Base-by-base conservation (phyloP, 805 yeast genomes). In the Lipomyces yamadae region DNA sequence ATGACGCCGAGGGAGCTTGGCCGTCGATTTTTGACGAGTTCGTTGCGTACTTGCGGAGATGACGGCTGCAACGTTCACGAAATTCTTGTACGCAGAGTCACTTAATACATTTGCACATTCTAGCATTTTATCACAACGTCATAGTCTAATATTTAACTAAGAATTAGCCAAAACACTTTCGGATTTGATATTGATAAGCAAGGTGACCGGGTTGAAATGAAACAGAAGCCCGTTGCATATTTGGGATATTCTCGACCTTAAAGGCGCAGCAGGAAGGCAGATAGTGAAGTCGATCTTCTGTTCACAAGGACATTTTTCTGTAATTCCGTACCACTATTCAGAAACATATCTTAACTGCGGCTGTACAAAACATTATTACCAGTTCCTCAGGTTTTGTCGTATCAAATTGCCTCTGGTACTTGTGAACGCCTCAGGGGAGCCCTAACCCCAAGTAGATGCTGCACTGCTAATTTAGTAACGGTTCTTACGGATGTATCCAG, bases 1-100 rank as follows among this genome's bases (percentile, higher is more conserved):
- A 92, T 76, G 93, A 89, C 72, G 95, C 89, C 70, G 84, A 85
- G 72, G 92, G 89, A 32, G 90, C 97, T 0, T 94, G 98, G 98
- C 99, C 98, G 4, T 85, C 90, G 62, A 80, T 91, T 18, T 86
- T 94, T 70, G 99, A 94, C 76, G 91, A 87, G 66, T 94, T 85
- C 74, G 89, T 91, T 30, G 96, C 89, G 70, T 82, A 82, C 73
- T 79, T 78, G 48, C 65, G 65, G 57, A 42, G 55, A 15, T 42
- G 24, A 42, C 15, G 48, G 4, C 15, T 42, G 13, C 13, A 18
- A 42, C 5, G 1, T 3, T 6, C 15, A 18, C 15, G 15, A 18
- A 42, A 42, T 42, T n/a, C 48, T 15, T 42, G 48, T 42, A 15
- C 5, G 13, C 48, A 5, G 6, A 42, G 7, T 42, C 7, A 15